Evolutionary conservation across 2,329 filamentous ascomycete genomes (phyloP).

Genomic region (Ophidiomyces ophidiicola): DNA sequence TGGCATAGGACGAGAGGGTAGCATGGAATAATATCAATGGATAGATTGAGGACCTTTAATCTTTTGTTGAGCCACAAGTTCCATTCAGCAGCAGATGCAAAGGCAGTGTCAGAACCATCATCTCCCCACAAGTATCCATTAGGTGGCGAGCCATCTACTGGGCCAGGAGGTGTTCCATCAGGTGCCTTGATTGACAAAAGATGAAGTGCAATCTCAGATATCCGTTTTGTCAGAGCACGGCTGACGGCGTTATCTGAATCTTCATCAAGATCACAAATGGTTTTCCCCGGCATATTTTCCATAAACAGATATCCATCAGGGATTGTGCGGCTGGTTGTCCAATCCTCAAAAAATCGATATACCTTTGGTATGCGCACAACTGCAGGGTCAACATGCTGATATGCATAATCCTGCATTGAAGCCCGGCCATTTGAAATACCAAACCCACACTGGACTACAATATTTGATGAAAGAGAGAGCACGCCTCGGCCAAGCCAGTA

Average conservation of each 20-base stretch:
- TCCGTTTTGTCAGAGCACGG: conserved; percentile 9
- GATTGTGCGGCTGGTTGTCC: conserved; percentile 1
- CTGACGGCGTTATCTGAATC: conserved; percentile 5
- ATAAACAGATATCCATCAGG: conserved; percentile 20
- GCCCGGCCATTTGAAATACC: conserved; percentile 12
- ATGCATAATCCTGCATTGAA: conserved; percentile 16
- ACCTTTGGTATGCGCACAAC: conserved; percentile 18
- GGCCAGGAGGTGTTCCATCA: conserved; percentile 14
- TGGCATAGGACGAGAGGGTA: conserved; percentile 21
- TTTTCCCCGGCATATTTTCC: conserved; percentile 18
- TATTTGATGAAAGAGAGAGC: conserved; percentile 12
- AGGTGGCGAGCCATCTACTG: conserved; percentile 14
- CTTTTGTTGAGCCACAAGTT: conserved; percentile 14
- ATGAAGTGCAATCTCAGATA: conserved; percentile 16
- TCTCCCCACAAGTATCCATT: conserved; percentile 19
- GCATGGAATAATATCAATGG: conserved; percentile 15
- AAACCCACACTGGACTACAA: conserved; percentile 17
- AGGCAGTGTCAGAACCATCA: conserved; percentile 12
- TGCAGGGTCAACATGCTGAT: conserved; percentile 14
- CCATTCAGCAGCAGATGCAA: conserved; percentile 12
- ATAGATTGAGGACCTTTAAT: conserved; percentile 14
- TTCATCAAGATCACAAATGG: conserved; percentile 13
- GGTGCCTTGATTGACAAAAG: conserved; percentile 12
- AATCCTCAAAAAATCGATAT: conserved; percentile 17
- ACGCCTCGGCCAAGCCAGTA: neutral